Percentiles rank a stretch among this genome's conserved stretches.
Evolutionary conservation across 148 eudicot species (phyloP).

Genomic region (Fagopyrum esculentum): DNA sequence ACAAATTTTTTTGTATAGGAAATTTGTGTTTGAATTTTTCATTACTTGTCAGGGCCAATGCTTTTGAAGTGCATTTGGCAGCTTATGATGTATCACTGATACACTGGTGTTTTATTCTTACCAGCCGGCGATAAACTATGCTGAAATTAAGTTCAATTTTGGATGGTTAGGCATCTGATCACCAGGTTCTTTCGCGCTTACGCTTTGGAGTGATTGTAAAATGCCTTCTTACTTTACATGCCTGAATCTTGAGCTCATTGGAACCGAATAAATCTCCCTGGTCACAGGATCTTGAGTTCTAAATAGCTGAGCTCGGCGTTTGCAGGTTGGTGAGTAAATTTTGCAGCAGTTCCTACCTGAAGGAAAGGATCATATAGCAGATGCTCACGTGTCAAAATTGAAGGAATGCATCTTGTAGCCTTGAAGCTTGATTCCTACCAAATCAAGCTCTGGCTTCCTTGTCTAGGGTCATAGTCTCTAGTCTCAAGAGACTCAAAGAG

Average conservation of each 20-base stretch:
- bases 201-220: not conserved
- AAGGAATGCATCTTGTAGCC: not conserved
- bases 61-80: not conserved
- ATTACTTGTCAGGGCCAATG: not conserved
- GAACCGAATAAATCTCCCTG: not conserved
- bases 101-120: not conserved
- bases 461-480: not conserved
- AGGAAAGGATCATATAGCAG: not conserved
- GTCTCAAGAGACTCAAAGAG: not conserved
- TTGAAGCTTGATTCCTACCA: not conserved
- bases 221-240: not conserved
- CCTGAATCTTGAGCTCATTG: not conserved
- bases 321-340: not conserved
- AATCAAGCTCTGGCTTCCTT: not conserved
- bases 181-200: not conserved
- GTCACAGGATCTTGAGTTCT: not conserved
- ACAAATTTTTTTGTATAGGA: not conserved
- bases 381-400: not conserved
- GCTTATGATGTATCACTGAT: not conserved
- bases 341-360: not conserved
- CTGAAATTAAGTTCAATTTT: not conserved
- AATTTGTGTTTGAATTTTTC: not conserved
- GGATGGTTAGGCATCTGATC: not conserved
- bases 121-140: slow-evolving; percentile 4
- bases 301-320: not conserved